Conservation (phyloP, 2,329 filamentous ascomycete species). For the Fusarium nanum region DNA sequence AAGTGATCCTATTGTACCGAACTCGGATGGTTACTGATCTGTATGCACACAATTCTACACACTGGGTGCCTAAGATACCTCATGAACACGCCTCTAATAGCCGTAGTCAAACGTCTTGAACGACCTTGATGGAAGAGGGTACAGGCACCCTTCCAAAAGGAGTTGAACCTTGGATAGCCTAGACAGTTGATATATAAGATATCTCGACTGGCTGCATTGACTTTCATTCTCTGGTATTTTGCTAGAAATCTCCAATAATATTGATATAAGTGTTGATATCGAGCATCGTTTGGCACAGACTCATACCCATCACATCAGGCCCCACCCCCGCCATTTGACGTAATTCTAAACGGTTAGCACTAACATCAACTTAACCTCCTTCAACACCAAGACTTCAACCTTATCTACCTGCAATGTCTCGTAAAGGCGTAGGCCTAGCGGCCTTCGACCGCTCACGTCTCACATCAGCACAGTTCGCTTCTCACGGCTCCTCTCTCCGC, state of each 20-base stretch:
- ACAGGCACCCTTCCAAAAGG: background rate
- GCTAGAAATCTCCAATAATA: background rate
- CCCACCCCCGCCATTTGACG: slow-evolving; percentile 40
- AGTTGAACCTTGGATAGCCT: background rate
- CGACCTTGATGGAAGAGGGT: background rate
- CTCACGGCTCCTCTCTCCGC: slow-evolving; percentile 88
- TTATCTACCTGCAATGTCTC: slow-evolving; percentile 64
- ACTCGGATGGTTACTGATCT: background rate
- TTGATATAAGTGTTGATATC: background rate
- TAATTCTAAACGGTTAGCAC: slow-evolving; percentile 23
- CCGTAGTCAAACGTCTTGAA: background rate
- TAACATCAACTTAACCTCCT: background rate
- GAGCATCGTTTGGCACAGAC: background rate
- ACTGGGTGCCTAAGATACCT: background rate
- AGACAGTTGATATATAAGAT: background rate
- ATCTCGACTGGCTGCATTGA: background rate
- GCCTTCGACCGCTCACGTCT: slow-evolving; percentile 89
- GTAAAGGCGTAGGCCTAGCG: slow-evolving; percentile 88
- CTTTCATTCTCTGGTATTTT: background rate
- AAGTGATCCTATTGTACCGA: background rate
- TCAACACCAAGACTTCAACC: background rate
- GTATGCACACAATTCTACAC: background rate
- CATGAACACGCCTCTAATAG: background rate
- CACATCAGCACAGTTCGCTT: slow-evolving; percentile 88
- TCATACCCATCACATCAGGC: background rate